A percentile compares a stretch with the other conserved stretches of the same genome.
Evolutionary conservation across 768 basidiomycete genomes (phyloP).

Genomic region (Amanita subjunquillea): DNA sequence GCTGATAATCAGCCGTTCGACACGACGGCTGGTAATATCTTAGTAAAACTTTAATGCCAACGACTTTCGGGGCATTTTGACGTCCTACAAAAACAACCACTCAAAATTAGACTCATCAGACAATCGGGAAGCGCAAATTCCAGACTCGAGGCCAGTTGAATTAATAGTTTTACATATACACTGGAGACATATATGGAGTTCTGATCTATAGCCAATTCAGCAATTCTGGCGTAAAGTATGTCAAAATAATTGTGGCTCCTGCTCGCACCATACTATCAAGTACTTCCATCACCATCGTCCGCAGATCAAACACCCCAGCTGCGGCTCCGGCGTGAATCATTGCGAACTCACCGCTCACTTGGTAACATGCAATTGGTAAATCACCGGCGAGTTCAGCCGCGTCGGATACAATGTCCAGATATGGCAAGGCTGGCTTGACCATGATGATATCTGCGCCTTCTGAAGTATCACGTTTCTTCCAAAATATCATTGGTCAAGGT

Average conservation of each 20-base stretch:
- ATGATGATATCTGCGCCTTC: constrained; percentile 99
- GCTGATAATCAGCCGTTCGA: too few relatives aligned
- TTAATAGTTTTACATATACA: too few relatives aligned
- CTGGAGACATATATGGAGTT: not conserved
- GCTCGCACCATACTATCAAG: constrained; percentile 88
- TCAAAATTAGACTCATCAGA: too few relatives aligned
- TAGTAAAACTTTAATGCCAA: too few relatives aligned
- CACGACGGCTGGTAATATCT: too few relatives aligned
- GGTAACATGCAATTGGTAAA: constrained; percentile 93
- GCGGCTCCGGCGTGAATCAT: constrained; percentile 93
- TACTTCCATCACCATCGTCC: constrained; percentile 90
- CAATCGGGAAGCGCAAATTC: too few relatives aligned
- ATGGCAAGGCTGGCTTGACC: constrained; percentile 95
- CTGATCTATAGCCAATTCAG: constrained; percentile 61
- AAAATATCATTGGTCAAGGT: constrained; percentile 2
- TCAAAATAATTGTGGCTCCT: constrained; percentile 82
- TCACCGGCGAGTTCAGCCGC: constrained; percentile 73
- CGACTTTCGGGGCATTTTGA: too few relatives aligned
- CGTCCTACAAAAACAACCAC: too few relatives aligned
- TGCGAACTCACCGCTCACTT: constrained; percentile 95
- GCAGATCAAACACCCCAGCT: constrained; percentile 89
- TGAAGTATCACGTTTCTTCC: constrained; percentile 73
- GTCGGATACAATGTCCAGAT: constrained; percentile 93
- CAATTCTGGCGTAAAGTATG: constrained; percentile 96
- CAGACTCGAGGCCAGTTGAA: too few relatives aligned